These are phyloP conservation scores for Monosporozyma solicola DNA, from an alignment of 805 yeast genomes.

Conservation along the genomic window DNA sequence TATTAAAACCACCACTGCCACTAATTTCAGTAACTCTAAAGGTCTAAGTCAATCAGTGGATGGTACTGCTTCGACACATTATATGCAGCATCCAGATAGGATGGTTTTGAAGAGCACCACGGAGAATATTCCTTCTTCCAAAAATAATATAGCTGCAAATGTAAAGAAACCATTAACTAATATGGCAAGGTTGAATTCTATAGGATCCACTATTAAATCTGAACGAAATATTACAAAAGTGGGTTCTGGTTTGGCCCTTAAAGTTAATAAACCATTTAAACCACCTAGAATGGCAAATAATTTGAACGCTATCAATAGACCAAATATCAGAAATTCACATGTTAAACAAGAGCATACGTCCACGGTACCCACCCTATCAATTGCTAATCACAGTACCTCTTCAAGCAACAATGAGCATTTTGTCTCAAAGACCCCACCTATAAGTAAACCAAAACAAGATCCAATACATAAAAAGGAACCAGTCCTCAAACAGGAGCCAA, in stretches of 20 bases:
- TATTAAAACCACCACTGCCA: not conserved
- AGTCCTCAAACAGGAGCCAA: not conserved
- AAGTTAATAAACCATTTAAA: slow-evolving; percentile 24
- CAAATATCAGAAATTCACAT: slow-evolving; percentile 5
- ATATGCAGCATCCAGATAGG: not conserved
- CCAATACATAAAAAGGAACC: not conserved
- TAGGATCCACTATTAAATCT: not conserved
- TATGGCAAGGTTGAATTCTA: not conserved
- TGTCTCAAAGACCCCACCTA: not conserved
- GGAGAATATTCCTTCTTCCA: not conserved
- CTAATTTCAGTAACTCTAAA: not conserved
- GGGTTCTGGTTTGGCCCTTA: slow-evolving; percentile 15
- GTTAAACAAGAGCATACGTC: not conserved
- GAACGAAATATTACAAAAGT: not conserved
- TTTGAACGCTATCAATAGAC: slow-evolving; percentile 6
- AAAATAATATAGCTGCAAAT: not conserved
- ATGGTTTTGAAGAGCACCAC: not conserved
- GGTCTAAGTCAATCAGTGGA: not conserved
- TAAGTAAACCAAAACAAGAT: not conserved
- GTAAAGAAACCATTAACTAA: not conserved
- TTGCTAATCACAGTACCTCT: not conserved
- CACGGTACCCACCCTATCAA: not conserved
- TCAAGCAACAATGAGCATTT: not conserved
- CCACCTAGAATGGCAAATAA: slow-evolving; percentile 16
- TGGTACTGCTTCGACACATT: not conserved